These are phyloP conservation scores for Scenedesmus sp. DNA, from an alignment of 163 green algal species.

Conservation along the genomic window DNA sequence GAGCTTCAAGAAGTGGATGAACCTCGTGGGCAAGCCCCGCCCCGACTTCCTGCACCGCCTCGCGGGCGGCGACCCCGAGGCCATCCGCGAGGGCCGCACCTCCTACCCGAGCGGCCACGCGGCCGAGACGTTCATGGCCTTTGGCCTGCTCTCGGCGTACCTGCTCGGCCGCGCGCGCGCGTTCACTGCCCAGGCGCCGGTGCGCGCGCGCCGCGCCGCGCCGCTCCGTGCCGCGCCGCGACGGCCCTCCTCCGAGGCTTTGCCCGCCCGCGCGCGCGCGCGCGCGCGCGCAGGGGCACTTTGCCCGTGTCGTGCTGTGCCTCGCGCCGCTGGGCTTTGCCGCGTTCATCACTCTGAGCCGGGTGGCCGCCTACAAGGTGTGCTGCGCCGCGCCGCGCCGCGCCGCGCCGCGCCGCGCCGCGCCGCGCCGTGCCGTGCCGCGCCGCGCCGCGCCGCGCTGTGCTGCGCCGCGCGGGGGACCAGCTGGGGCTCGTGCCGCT, in stretches of 20 bases:
- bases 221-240: no score
- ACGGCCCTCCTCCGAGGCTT: no score
- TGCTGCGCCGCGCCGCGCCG: no score
- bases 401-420: no score
- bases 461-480: no score
- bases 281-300: slow-evolving; percentile 31
- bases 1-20: slow-evolving; percentile 55
- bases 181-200: slow-evolving; percentile 46
- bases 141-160: slow-evolving; percentile 49
- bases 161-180: slow-evolving; percentile 42
- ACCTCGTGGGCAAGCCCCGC: slow-evolving; percentile 49
- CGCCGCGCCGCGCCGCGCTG: no score
- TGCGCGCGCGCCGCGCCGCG: not conserved
- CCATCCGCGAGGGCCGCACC: slow-evolving; percentile 41
- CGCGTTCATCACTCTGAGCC: slow-evolving; percentile 49
- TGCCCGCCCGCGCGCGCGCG: not conserved
- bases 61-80: slow-evolving; percentile 4
- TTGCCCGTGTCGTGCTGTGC: slow-evolving; percentile 49
- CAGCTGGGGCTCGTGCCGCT: no score
- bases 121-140: slow-evolving; percentile 53
- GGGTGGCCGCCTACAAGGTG: slow-evolving; percentile 54
- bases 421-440: no score
- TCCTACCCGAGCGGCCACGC: slow-evolving; percentile 55
- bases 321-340: slow-evolving; percentile 51
- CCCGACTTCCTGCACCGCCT: slow-evolving; percentile 48